Percentiles rank a stretch among this genome's conserved stretches.
Evolutionary conservation across 2,329 filamentous ascomycete species (phyloP).

Genomic region (Aspergillus flavus): DNA sequence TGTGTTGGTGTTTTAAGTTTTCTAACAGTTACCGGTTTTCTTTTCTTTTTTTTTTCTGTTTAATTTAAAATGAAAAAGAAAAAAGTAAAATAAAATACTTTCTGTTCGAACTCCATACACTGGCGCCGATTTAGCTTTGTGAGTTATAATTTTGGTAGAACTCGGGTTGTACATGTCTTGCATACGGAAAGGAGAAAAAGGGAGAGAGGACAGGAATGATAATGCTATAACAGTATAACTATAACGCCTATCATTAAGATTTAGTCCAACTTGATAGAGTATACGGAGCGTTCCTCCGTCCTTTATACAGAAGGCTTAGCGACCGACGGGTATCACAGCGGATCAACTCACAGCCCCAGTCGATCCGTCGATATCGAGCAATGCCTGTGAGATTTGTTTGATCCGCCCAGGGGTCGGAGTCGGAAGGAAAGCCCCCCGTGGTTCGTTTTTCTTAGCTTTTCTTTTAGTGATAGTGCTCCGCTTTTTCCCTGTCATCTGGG

Average conservation of each 20-base stretch:
- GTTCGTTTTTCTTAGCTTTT: slow-evolving; percentile 12
- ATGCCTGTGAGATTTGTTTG: slow-evolving; percentile 23
- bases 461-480: slow-evolving; percentile 10
- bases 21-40: not conserved
- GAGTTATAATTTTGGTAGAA: not conserved
- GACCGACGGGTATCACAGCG: slow-evolving; percentile 2
- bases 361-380: slow-evolving; percentile 25
- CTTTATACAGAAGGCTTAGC: not conserved
- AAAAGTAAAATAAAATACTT: not conserved
- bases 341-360: slow-evolving; percentile 15
- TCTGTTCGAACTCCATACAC: not conserved
- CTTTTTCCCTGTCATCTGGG: slow-evolving; percentile 10
- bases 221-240: not conserved
- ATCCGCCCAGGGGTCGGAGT: slow-evolving; percentile 37
- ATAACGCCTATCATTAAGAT: not conserved
- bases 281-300: slow-evolving; percentile 12
- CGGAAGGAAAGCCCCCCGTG: slow-evolving; percentile 22
- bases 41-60: not conserved
- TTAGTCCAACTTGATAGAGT: slow-evolving; percentile 1
- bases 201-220: not conserved
- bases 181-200: not conserved
- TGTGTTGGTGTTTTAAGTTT: not conserved
- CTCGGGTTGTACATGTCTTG: not conserved
- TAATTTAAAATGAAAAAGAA: not conserved
- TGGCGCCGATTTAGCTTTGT: not conserved